Percentiles rank a stretch among this genome's conserved stretches.
Evolutionary conservation across 805 yeast species (phyloP).

Genomic region (Cyberlindnera samutprakarnensis): DNA sequence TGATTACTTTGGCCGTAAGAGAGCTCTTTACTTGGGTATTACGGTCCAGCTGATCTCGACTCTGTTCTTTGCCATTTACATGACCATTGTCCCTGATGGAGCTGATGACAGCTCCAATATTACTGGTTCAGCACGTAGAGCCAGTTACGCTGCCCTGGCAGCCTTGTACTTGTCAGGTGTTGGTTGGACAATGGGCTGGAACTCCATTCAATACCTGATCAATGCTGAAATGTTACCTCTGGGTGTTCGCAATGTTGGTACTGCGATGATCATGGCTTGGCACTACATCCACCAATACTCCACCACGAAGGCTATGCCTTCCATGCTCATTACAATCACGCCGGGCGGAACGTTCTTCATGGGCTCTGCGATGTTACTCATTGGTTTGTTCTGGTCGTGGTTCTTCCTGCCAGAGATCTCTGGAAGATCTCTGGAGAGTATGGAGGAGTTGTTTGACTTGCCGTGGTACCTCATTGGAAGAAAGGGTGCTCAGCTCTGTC

Average conservation of each 20-base stretch:
- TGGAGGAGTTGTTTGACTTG: constrained; percentile 30
- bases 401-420: constrained; percentile 31
- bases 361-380: constrained; percentile 34
- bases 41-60: constrained; percentile 34
- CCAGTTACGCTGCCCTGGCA: constrained; percentile 43
- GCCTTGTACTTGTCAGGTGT: constrained; percentile 42
- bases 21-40: constrained; percentile 42
- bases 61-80: constrained; percentile 40
- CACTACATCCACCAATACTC: constrained; percentile 53
- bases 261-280: constrained; percentile 44
- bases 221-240: constrained; percentile 51
- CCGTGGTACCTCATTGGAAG: constrained; percentile 57
- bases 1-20: constrained; percentile 46
- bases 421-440: constrained; percentile 32
- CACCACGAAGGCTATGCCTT: constrained; percentile 47
- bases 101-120: constrained; percentile 25
- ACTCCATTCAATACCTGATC: constrained; percentile 45
- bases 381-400: constrained; percentile 34
- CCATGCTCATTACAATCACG: constrained; percentile 38
- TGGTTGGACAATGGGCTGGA: constrained; percentile 57
- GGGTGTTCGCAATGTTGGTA: constrained; percentile 40
- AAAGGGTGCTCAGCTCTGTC: constrained; percentile 43
- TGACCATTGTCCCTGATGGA: constrained; percentile 38
- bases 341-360: constrained; percentile 46
- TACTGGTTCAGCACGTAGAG: constrained; percentile 26